A percentile compares a stretch with the other conserved stretches of the same genome.
Conservation (phyloP, 2,329 filamentous ascomycete species). For the Grosmannia penicillata region DNA sequence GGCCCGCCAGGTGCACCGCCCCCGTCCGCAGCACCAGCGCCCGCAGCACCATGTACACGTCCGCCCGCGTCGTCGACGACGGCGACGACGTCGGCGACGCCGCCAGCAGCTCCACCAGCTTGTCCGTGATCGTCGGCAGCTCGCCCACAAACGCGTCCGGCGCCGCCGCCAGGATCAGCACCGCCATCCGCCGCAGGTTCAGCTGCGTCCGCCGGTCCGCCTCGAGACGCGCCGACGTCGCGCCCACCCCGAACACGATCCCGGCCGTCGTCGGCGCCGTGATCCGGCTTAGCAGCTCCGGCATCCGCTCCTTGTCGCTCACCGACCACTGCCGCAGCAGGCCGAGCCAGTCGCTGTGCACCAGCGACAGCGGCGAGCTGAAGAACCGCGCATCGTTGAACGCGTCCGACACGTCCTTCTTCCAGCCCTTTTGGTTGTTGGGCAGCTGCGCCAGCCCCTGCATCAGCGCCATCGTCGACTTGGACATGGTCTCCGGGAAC, state of each 20-base stretch:
- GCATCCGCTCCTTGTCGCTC: conserved; percentile 75
- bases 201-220: conserved; percentile 87
- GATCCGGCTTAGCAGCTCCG: conserved; percentile 66
- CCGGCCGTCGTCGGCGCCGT: conserved; percentile 80
- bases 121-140: conserved; percentile 59
- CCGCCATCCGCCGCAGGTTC: conserved; percentile 68
- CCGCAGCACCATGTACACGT: conserved; percentile 78
- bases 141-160: conserved; percentile 71
- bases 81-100: conserved; percentile 83
- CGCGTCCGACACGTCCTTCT: conserved; percentile 79
- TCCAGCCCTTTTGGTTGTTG: conserved; percentile 78
- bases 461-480: conserved; percentile 55
- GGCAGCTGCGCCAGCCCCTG: conserved; percentile 64
- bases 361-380: conserved; percentile 46
- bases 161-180: conserved; percentile 62
- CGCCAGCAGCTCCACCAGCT: conserved; percentile 69
- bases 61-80: conserved; percentile 74
- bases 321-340: conserved; percentile 73
- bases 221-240: conserved; percentile 83
- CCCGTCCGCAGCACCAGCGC: conserved; percentile 68
- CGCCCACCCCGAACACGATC: conserved; percentile 97
- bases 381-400: conserved; percentile 89
- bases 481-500: conserved; percentile 74
- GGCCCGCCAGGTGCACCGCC: conserved; percentile 60
- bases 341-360: conserved; percentile 65